Evolutionary conservation across 2,329 filamentous ascomycete genomes (phyloP), one percentile per base, ranked within the genome.

Genomic region (Apiospora sp.): DNA sequence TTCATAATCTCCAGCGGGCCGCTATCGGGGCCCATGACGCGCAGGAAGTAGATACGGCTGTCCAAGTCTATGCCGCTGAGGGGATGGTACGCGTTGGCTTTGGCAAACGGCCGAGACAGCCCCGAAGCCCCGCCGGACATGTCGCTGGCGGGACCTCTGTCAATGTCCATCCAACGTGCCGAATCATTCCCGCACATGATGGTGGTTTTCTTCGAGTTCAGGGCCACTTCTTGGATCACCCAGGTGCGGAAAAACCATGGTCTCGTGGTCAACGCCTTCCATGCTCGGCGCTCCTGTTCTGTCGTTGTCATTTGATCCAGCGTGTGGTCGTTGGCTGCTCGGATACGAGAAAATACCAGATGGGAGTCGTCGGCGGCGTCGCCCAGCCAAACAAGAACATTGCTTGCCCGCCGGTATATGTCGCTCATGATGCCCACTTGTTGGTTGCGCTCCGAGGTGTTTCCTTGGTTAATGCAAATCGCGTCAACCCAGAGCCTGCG

Each of bases 381-480:
- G 13, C 76, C 76, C 14, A 77, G 76, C 75, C 75, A 76, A 0
- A 76, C 74, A 7, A 54, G 10, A 5, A 54, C 49, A 14, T 24
- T 13, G 10, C 13, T 54, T 10, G 49, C 49, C 10, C 49, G 75
- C 51, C 2, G 75, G 70, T 77, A 77, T 58, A 76, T 77, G 34
- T 75, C 69, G 24, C 71, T 69, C 75, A 77, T 77, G 58, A 76
- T 72, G 37, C 71, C 37, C n/a, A 77, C 75, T 48, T 77, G 76
- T 10, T 73, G 58, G 7, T 73, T 71, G 19, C 73, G 71, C 58
- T 77, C 75, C 34, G 41, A 46, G 2, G 64, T 34, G 51, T 76
- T 71, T 30, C 72, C 71, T 71, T 77, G 76, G 37, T 77, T 74
- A 69, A 77, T 77, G 72, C 76, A 76, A 30, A 77, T 70, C 5